A percentile compares a stretch with the other conserved stretches of the same genome.
phyloP scores from a whole-genome alignment of 2,329 filamentous ascomycete species.

The Furcasterigmium furcatum region DNA sequence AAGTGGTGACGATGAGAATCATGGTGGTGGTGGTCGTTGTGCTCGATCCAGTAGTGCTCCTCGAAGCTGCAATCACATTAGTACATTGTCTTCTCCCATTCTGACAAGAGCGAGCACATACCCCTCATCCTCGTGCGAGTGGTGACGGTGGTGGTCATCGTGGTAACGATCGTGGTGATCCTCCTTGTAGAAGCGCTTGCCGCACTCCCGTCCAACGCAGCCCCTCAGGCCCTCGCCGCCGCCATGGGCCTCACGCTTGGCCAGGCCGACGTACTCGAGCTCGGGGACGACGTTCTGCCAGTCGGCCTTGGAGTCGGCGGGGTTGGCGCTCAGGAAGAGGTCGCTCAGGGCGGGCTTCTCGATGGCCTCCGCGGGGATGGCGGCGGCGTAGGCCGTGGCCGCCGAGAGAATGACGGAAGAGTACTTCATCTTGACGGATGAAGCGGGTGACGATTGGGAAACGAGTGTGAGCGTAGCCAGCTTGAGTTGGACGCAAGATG shows the following conservation, averaged over 20 bases:
- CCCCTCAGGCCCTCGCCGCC: not conserved
- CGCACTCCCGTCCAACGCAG: not conserved
- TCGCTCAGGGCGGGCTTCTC: not conserved
- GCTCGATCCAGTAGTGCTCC: constrained; percentile 4
- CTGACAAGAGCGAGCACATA: not conserved
- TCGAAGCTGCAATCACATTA: not conserved
- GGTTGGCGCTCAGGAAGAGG: not conserved
- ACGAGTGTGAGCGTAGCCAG: too few species aligned
- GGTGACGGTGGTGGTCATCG: not conserved
- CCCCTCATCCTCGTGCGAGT: not conserved
- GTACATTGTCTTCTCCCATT: too few species aligned
- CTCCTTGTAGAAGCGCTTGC: not conserved
- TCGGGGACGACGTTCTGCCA: not conserved
- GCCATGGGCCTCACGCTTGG: not conserved
- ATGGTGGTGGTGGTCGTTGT: not conserved
- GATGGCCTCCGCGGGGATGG: too few species aligned
- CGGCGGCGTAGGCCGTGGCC: not conserved
- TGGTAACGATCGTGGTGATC: not conserved
- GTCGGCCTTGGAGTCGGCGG: not conserved
- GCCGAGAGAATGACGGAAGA: not conserved
- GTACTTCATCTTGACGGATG: not conserved
- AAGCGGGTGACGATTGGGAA: too few species aligned
- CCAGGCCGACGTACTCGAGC: not conserved
- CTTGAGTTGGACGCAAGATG: too few species aligned
- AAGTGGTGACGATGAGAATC: not conserved